A percentile compares a stretch with the other conserved stretches of the same genome.
phyloP scores from a whole-genome alignment of 2,329 filamentous ascomycete genomes.

The Didymella glomerata region DNA sequence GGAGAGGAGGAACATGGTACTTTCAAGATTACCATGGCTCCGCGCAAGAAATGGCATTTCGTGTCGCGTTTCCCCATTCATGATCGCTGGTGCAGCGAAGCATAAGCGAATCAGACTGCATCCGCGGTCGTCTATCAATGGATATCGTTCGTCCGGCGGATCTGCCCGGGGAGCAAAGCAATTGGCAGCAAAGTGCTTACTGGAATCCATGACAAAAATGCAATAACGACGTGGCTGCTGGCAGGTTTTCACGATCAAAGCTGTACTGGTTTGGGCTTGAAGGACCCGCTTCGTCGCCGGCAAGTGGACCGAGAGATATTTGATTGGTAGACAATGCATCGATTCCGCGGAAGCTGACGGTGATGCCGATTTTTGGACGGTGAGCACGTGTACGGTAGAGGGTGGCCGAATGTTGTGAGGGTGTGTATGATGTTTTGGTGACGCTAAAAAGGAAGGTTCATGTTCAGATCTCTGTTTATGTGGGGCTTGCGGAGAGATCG shows the following conservation, averaged over 20 bases:
- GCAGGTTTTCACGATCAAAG: background rate
- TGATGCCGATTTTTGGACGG: background rate
- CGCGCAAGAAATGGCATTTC: background rate
- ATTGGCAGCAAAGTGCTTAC: background rate
- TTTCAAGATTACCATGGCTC: slow-evolving; percentile 1
- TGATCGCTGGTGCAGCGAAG: background rate
- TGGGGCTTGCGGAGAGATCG: background rate
- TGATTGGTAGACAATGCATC: background rate
- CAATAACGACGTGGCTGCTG: background rate
- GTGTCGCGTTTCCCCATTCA: background rate
- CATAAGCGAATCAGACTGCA: background rate
- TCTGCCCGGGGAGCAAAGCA: background rate
- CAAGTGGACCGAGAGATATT: background rate
- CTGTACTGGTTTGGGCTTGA: background rate
- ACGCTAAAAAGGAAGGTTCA: background rate
- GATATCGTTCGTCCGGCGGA: background rate
- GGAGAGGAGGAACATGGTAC: background rate
- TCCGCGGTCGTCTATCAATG: background rate
- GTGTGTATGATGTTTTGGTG: background rate
- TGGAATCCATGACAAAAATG: background rate
- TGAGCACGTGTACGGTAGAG: background rate
- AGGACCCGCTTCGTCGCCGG: background rate
- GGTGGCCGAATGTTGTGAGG: background rate
- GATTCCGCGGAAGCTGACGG: background rate
- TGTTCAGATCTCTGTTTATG: background rate